A percentile compares a stretch with the other conserved stretches of the same genome.
Evolutionary conservation across 2,329 filamentous ascomycete genomes (phyloP).

Genomic region (Hypoxylon sp.): DNA sequence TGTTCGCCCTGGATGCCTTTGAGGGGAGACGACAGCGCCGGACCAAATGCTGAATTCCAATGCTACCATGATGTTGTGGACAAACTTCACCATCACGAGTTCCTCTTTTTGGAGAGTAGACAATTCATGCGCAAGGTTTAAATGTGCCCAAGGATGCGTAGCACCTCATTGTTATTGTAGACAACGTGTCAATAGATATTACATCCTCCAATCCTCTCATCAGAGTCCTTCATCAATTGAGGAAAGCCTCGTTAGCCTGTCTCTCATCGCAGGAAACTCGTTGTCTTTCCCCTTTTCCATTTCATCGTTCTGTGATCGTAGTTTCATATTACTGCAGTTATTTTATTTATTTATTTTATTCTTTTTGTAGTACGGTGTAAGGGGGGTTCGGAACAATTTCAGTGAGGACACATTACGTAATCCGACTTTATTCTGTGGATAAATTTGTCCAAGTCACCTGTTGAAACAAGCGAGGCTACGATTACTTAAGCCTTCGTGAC

Average conservation of each 20-base stretch:
- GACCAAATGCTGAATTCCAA: constrained; percentile 10
- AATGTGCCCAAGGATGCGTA: background rate
- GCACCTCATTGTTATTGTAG: constrained; percentile 15
- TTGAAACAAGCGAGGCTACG: background rate
- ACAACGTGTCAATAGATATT: constrained; percentile 17
- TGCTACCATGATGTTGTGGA: constrained; percentile 40
- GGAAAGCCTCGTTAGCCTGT: background rate
- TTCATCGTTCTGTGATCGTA: background rate
- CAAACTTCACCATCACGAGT: background rate
- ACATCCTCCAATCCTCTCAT: background rate
- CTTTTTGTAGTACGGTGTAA: too few relatives aligned
- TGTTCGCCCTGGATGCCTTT: constrained; percentile 2
- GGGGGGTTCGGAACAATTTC: too few relatives aligned
- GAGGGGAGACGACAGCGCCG: background rate
- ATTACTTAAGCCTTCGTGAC: background rate
- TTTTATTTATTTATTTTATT: too few relatives aligned
- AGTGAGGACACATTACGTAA: background rate
- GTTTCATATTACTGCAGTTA: background rate
- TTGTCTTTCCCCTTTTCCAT: background rate
- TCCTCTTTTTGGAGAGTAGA: constrained; percentile 8
- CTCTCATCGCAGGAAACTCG: background rate
- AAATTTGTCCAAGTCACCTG: background rate
- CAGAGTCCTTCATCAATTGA: background rate
- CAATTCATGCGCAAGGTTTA: constrained; percentile 1
- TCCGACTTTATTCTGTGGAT: background rate